Percentiles rank a stretch among this genome's conserved stretches.
These are phyloP conservation scores for Xylariomycetidae sp. DNA, from an alignment of 2,329 filamentous ascomycete species.

Conservation along the genomic window DNA sequence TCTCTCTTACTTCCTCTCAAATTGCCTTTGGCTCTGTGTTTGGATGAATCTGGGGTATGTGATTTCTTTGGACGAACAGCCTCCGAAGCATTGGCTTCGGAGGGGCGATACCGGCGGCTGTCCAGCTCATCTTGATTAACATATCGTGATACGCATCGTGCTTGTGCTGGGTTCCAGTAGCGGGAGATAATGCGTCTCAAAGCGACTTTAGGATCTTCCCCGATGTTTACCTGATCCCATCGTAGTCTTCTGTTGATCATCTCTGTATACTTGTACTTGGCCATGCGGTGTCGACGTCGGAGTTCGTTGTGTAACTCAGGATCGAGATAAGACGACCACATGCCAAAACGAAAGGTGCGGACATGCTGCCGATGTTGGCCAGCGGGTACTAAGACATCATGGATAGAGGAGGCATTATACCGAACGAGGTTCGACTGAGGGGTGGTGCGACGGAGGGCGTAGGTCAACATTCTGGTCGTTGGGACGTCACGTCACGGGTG, in stretches of 20 bases:
- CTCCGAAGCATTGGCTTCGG: conserved; percentile 18
- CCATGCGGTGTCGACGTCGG: conserved; percentile 37
- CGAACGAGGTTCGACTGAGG: conserved; percentile 23
- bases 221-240: conserved; percentile 38
- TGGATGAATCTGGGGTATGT: conserved; percentile 4
- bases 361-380: conserved; percentile 35
- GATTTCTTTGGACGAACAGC: conserved; percentile 23
- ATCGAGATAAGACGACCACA: conserved; percentile 41
- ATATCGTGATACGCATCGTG: conserved; percentile 26
- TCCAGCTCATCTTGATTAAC: conserved; percentile 30
- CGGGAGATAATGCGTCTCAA: conserved; percentile 39
- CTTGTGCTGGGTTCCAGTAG: conserved; percentile 30
- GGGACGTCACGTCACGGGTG: conserved; percentile 11
- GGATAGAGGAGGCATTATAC: conserved; percentile 11
- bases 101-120: conserved; percentile 34
- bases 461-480: conserved; percentile 29
- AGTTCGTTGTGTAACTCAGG: conserved; percentile 36
- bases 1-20: too few relatives aligned
- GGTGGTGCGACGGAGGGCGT: conserved; percentile 21
- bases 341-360: conserved; percentile 44
- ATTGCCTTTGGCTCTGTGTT: too few relatives aligned
- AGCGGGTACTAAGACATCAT: conserved; percentile 11
- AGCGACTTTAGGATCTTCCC: conserved; percentile 30
- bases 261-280: conserved; percentile 43
- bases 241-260: conserved; percentile 38